Evolutionary conservation across 306 rosid species (phyloP).

Genomic region (Sicyos edulis): DNA sequence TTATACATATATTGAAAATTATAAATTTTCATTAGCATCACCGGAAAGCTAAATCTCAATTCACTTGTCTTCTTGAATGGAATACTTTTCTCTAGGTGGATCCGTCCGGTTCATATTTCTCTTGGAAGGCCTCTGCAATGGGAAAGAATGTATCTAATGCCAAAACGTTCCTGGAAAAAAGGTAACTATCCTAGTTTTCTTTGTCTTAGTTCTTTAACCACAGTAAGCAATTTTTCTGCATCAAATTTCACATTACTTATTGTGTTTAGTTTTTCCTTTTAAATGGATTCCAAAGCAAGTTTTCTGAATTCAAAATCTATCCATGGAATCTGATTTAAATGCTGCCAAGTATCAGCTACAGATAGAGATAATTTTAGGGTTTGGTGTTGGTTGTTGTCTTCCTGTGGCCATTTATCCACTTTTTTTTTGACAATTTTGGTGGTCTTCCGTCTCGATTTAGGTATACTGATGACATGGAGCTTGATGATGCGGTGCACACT

Average conservation of each 20-base stretch:
- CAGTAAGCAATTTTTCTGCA: neutral
- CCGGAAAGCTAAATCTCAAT: neutral
- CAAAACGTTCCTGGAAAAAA: slow-evolving; percentile 97
- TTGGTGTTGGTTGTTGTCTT: neutral
- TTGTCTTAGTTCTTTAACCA: neutral
- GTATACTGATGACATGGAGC: slow-evolving; percentile 93
- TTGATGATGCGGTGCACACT: slow-evolving; percentile 93
- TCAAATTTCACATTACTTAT: neutral
- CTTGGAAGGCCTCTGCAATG: slow-evolving; percentile 99
- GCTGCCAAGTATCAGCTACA: neutral
- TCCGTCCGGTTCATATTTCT: slow-evolving; percentile 92
- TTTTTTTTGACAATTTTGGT: slow-evolving; percentile 7
- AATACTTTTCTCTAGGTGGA: slow-evolving; percentile 54
- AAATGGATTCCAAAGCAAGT: neutral
- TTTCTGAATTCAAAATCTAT: neutral
- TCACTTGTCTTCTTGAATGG: neutral
- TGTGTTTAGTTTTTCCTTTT: slow-evolving; percentile 7
- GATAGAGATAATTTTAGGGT: neutral
- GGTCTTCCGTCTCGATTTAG: slow-evolving; percentile 30
- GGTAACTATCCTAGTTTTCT: slow-evolving; percentile 36
- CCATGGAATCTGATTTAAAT: neutral
- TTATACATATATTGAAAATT: neutral
- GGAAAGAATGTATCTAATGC: slow-evolving; percentile 97
- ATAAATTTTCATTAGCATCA: neutral
- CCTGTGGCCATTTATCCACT: neutral